Conservation (phyloP, 208 protist species). For the Acanthamoeba lenticulata region DNA sequence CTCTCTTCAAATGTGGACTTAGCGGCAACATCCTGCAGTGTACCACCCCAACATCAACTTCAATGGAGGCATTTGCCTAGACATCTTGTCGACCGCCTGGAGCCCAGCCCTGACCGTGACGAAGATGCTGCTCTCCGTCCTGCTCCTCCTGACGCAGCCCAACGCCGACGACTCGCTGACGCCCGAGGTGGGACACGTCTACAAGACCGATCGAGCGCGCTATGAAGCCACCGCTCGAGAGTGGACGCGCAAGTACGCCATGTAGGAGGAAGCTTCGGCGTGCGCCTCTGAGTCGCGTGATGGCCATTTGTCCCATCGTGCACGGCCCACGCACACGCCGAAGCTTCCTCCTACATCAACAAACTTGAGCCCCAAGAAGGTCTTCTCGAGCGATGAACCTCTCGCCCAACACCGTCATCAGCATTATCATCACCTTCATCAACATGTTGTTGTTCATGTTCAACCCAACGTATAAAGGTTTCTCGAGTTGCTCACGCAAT, state of each 20-base stretch:
- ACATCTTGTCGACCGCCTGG: slow-evolving; percentile 93
- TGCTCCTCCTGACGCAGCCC: slow-evolving; percentile 88
- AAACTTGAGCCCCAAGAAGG: neutral
- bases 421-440: too few relatives aligned
- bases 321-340: neutral
- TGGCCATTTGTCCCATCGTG: neutral
- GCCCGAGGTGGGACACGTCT: slow-evolving; percentile 87
- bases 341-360: neutral
- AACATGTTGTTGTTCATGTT: too few relatives aligned
- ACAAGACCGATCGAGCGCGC: slow-evolving; percentile 77
- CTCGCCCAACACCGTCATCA: too few relatives aligned
- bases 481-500: too few relatives aligned
- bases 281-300: neutral
- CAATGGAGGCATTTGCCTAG: slow-evolving; percentile 91
- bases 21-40: slow-evolving; percentile 87
- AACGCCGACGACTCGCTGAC: slow-evolving; percentile 92
- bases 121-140: slow-evolving; percentile 93
- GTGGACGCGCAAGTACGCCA: slow-evolving; percentile 84
- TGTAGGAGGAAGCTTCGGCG: slow-evolving; percentile 52
- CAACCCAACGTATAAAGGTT: too few relatives aligned
- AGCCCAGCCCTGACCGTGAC: slow-evolving; percentile 91
- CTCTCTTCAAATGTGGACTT: slow-evolving; percentile 67
- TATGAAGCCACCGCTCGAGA: slow-evolving; percentile 84
- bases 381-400: neutral
- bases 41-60: slow-evolving; percentile 92